Evolutionary conservation across 2,329 filamentous ascomycete species (phyloP), one percentile per base, ranked within the genome.

Genomic region (Talaromyces amestolkiae): DNA sequence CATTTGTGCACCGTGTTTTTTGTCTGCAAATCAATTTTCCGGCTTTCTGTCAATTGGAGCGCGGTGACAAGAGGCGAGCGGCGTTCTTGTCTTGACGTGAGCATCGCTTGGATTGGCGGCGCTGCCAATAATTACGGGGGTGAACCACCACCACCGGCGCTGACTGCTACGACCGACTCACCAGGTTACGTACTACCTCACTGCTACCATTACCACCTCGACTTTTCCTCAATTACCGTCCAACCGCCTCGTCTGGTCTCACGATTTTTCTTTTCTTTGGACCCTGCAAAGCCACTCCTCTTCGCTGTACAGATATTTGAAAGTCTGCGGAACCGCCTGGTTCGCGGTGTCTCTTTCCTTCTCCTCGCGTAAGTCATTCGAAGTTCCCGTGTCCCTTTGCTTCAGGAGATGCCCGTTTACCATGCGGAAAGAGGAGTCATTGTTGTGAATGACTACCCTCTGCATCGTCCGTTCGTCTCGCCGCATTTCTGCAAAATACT

Each of bases 271-370:
- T 41, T 24, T 17, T 15, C 37, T 56, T 63, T 33, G 35, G 51
- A 56, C 31, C 24, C 17, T 43, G 33, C 22, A 41, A 53, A 54
- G 17, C 47, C 47, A 41, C 19, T 35, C 10, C 58, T 47, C 37
- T 49, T 61, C 17, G 33, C 58, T 63, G 59, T 63, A 45, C 54
- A 59, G 35, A 63, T 47, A 59, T 58, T 41, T 43, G 35, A 47
- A n/a, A 35, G n/a, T 54, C 45, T 56, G 58, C 53, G 39, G 47
- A 61, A 27, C 61, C 65, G 65, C 64, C 64, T 66, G 64, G 62
- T 58, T 64, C 49, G 65, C 65, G 61, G 65, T 66, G 17, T 45
- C 54, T 56, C 49, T 51, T 62, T 49, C 27, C 39, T 53, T 54
- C 33, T 60, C 49, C 51, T 58, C 60, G 61, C 59, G 65, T 63